phyloP scores from a whole-genome alignment of 257 asterid genomes.

The Scutellaria baicalensis region DNA sequence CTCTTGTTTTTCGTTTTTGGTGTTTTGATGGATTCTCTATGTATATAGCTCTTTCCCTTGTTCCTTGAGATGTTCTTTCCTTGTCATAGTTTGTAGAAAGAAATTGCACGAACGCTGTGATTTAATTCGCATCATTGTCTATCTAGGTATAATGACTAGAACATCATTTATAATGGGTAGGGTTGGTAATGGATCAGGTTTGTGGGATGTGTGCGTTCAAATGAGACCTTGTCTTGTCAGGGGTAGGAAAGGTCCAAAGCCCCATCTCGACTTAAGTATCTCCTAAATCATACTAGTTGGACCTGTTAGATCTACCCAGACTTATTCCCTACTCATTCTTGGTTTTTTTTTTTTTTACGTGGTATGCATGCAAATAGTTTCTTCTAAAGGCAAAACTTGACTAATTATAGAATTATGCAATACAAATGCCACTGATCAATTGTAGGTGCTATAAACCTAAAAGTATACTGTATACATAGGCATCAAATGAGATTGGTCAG shows the following conservation, averaged over 20 bases:
- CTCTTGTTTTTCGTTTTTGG: background rate
- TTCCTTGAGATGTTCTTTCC: too few relatives aligned
- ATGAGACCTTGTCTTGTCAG: background rate
- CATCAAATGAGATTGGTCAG: background rate
- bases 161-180: background rate
- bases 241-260: background rate
- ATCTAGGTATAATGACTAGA: background rate
- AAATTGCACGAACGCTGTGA: too few relatives aligned
- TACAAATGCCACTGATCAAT: background rate
- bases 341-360: background rate
- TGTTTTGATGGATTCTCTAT: background rate
- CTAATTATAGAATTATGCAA: background rate
- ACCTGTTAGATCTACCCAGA: background rate
- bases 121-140: background rate
- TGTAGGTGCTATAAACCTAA: background rate
- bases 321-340: background rate
- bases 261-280: background rate
- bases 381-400: too few relatives aligned
- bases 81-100: background rate
- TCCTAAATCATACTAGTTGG: background rate
- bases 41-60: too few relatives aligned
- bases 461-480: background rate
- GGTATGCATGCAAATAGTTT: background rate
- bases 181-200: background rate
- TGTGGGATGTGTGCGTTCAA: background rate